These are phyloP conservation scores for Pholiota molesta DNA, from an alignment of 768 basidiomycete genomes.

Conservation along the genomic window DNA sequence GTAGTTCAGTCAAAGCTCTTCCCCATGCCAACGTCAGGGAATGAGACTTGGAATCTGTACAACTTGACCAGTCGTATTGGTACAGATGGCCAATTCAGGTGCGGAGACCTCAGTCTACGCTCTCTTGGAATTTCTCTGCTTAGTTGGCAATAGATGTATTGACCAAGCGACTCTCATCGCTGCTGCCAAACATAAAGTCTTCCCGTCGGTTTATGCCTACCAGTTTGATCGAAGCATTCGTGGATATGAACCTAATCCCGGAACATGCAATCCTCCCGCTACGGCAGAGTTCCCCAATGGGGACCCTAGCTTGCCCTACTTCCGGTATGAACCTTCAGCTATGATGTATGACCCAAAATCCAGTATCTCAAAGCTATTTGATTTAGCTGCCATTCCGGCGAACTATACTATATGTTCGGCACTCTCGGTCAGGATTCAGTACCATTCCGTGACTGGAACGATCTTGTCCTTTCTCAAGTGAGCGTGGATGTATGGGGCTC, in stretches of 20 bases:
- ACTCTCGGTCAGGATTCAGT: constrained; percentile 37
- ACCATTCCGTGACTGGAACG: constrained; percentile 48
- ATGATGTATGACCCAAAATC: constrained; percentile 24
- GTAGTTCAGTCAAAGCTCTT: constrained; percentile 36
- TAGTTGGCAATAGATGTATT: constrained; percentile 29
- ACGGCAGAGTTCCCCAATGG: constrained; percentile 46
- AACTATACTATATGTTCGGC: constrained; percentile 33
- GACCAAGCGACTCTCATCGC: constrained; percentile 53
- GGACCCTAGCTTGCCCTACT: constrained; percentile 49
- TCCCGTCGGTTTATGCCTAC: constrained; percentile 46
- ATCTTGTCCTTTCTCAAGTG: constrained; percentile 46
- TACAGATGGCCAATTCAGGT: constrained; percentile 49
- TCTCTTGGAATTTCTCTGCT: not conserved
- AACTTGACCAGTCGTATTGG: constrained; percentile 48
- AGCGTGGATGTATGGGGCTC: constrained; percentile 47
- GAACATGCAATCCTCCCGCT: constrained; percentile 45
- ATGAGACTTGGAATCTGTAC: constrained; percentile 43
- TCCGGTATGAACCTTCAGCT: constrained; percentile 37
- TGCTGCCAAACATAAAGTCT: constrained; percentile 41
- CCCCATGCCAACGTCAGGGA: constrained; percentile 37
- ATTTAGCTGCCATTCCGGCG: constrained; percentile 32
- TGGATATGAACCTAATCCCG: constrained; percentile 47
- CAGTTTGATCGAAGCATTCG: constrained; percentile 50
- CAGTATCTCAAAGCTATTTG: constrained; percentile 18
- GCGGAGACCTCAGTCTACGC: not conserved